A percentile compares a stretch with the other conserved stretches of the same genome.
Conservation (phyloP, 768 basidiomycete genomes). For the Kwoniella bestiolae region DNA sequence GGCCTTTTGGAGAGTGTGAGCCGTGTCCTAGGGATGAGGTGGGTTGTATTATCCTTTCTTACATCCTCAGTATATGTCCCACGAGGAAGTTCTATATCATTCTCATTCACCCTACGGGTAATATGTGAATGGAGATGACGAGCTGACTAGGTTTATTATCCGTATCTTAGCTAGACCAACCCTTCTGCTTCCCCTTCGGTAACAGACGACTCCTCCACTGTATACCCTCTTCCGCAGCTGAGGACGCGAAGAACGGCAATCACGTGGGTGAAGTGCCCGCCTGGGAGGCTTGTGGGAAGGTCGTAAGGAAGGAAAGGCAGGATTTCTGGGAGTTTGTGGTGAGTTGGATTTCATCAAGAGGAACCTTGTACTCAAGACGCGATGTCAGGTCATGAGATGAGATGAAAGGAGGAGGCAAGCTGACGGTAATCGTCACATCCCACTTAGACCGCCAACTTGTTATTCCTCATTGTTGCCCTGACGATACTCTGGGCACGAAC, state of each 20-base stretch:
- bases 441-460: conserved; percentile 63
- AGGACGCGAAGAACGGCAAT: conserved; percentile 14
- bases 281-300: conserved; percentile 92
- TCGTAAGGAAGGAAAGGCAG: conserved; percentile 73
- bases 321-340: conserved; percentile 92
- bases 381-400: too few species aligned
- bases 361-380: too few species aligned
- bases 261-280: conserved; percentile 66
- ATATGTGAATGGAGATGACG: too few species aligned
- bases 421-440: background rate
- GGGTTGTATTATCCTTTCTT: conserved; percentile 19
- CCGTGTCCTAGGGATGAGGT: conserved; percentile 61
- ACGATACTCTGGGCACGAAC: conserved; percentile 71
- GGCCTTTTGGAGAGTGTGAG: conserved; percentile 60
- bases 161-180: conserved; percentile 70
- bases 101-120: too few species aligned
- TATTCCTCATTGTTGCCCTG: conserved; percentile 71
- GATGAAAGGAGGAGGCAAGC: too few species aligned
- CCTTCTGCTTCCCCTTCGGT: conserved; percentile 94
- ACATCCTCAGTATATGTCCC: background rate
- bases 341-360: conserved; percentile 56
- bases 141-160: background rate
- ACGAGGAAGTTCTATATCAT: background rate
- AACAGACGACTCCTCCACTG: conserved; percentile 90
- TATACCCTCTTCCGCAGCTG: conserved; percentile 53